A percentile compares a stretch with the other conserved stretches of the same genome.
Conservation (phyloP, 768 basidiomycete species). For the Boletus patriciae region DNA sequence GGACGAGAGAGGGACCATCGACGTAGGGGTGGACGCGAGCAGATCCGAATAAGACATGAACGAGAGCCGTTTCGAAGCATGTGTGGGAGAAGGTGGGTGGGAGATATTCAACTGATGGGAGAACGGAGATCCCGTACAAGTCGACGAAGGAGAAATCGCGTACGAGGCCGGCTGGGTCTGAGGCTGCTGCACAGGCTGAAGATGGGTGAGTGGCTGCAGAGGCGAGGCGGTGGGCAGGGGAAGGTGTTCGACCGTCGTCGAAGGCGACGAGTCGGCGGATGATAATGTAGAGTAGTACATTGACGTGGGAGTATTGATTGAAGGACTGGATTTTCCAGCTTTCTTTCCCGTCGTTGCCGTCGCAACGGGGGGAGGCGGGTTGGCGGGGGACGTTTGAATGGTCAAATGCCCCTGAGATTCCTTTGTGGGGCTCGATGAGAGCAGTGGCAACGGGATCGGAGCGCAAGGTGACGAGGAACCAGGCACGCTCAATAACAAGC, state of each 20-base stretch:
- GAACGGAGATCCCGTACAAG: constrained; percentile 30
- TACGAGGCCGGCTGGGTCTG: constrained; percentile 19
- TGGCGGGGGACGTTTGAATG: constrained; percentile 26
- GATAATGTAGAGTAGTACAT: constrained; percentile 46
- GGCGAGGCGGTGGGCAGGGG: constrained; percentile 25
- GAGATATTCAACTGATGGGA: constrained; percentile 23
- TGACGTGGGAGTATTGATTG: constrained; percentile 49
- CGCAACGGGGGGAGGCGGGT: constrained; percentile 4
- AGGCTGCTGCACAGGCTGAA: constrained; percentile 15
- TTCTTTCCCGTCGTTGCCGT: constrained; percentile 6
- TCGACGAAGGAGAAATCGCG: constrained; percentile 24
- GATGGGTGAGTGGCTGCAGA: constrained; percentile 21
- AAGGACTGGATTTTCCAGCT: constrained; percentile 17
- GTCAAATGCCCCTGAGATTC: constrained; percentile 21
- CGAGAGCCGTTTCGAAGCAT: constrained; percentile 67
- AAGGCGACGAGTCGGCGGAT: constrained; percentile 40
- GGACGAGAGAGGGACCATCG: constrained; percentile 67
- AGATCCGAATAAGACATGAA: constrained; percentile 90
- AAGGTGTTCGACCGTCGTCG: constrained; percentile 37
- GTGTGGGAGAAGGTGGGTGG: constrained; percentile 49
- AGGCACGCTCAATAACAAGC: constrained; percentile 52
- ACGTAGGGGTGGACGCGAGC: constrained; percentile 71
- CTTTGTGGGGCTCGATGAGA: constrained; percentile 30
- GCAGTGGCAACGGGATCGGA: constrained; percentile 22
- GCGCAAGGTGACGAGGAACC: constrained; percentile 28